Evolutionary conservation across 1,139 yeast species (phyloP), one percentile per base, ranked within the genome.

Genomic region (Suhomyces kunorum): DNA sequence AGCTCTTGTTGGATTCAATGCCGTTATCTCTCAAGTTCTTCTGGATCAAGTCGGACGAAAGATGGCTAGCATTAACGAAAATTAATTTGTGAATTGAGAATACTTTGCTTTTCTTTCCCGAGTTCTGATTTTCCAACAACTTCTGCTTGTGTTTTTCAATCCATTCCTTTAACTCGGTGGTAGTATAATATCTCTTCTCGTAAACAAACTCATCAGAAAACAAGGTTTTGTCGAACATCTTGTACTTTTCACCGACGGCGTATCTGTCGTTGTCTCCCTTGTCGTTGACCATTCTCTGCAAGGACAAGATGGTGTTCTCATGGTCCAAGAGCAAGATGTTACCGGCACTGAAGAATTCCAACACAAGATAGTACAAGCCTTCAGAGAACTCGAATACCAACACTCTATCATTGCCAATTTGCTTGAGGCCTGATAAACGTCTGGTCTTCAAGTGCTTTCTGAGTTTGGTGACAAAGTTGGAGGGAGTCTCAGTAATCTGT

Each of bases 271-370:
- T 75, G 37, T 79, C 76, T 32, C 80, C 83, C 54, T 81, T 80
- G 42, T 86, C 95, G 32, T 78, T 78, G 2, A 88, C 96, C 26
- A 83, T 69, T 61, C 97, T 78, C 59, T 85, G 90, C 25, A 90
- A 66, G 0, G 94, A 73, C 53, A 89, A 54, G 36, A 89, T 89
- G 55, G 77, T 81, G 49, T 71, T 64, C 22, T 83, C 74, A 26
- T 80, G 76, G 57, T 90, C 95, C 48, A 90, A 69, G 17, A 92
- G 68, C 22, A 92, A 68, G 44, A 92, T 79, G 56, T 92, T 92
- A 26, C 98, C 98, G 2, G 96, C 96, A 56, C 96, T 87, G 66
- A 89, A 90, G 53, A 92, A 90, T 58, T 92, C 98, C 45, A 92
- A 64, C 0, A 87, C 96, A 49, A 90, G 68, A 54, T 86, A 84